phyloP scores from a whole-genome alignment of 2,329 filamentous ascomycete genomes.

The Monilinia fructicola region DNA sequence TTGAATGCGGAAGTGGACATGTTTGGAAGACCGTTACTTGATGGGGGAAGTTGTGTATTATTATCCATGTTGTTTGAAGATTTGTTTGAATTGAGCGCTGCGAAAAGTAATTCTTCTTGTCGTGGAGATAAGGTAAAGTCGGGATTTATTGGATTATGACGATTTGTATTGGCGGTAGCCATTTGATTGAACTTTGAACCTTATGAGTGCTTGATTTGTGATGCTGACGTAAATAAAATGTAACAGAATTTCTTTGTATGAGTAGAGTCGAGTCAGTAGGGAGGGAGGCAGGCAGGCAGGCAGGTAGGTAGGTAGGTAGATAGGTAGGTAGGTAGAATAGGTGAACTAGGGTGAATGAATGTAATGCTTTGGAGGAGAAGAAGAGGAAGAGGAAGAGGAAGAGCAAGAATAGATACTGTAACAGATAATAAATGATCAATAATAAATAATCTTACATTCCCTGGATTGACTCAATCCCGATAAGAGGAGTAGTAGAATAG shows the following conservation, averaged over 20 bases:
- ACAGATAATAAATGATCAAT: too few relatives aligned
- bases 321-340: too few relatives aligned
- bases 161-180: constrained; percentile 14
- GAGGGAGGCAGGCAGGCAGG: too few relatives aligned
- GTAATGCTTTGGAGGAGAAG: too few relatives aligned
- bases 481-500: too few relatives aligned
- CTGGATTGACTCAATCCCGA: background rate
- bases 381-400: too few relatives aligned
- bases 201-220: constrained; percentile 3
- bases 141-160: constrained; percentile 43
- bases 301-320: too few relatives aligned
- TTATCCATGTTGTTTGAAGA: constrained; percentile 26
- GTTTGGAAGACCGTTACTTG: constrained; percentile 46
- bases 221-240: constrained; percentile 9
- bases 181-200: background rate
- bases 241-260: background rate
- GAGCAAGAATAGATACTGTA: too few relatives aligned
- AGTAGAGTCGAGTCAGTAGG: too few relatives aligned
- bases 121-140: constrained; percentile 71
- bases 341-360: too few relatives aligned
- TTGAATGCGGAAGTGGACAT: constrained; percentile 51
- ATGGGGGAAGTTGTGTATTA: constrained; percentile 34
- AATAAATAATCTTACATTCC: constrained; percentile 4
- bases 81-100: constrained; percentile 70
- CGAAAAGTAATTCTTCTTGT: constrained; percentile 74